Evolutionary conservation across 108 stramenopile species (phyloP), one percentile per base, ranked within the genome.

Genomic region (Cyclotella cryptica): DNA sequence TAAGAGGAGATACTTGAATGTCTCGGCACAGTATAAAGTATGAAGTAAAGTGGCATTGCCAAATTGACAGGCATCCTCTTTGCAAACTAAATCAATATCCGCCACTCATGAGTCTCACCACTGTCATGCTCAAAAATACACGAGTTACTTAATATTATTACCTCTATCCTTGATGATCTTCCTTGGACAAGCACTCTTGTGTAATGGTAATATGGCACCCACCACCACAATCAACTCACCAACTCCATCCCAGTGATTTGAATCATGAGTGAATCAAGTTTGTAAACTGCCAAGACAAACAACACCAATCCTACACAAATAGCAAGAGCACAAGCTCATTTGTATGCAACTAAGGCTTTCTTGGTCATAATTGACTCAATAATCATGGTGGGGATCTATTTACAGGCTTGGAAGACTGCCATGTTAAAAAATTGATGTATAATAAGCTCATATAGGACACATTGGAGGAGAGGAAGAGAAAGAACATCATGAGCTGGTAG

Each of bases 401-500:
- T 92, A 79, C 88, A 92, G 21, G 84, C 80, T 12, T 88, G 88
- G 55, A 92, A 92, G 19, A 92, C 81, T 40, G 89, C 90, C 84
- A 88, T 89, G 91, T 89, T 26, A 88, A 85, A 71, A 89, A 92
- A 64, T 92, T 89, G 74, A 92, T 92, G 75, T 88, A 92, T 27
- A 84, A 83, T 17, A 92, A 72, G 21, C 86, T 82, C 57, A 86
- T 71, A 59, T 90, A 88, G 43, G 75, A 85, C 39, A 88, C 63
- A 60, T 75, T 75, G 26, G 85, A 86, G 3, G 82, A 84, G 27
- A 76, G 75, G 59, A 88, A 79, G 30, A 90, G 74, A 41, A 85
- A 83, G 5, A 81, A 26, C 18, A 87, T 81, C 11, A 88, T 62
- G 24, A 84, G 47, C 13, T 83, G 70, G 62, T 88, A 90, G 6